phyloP scores from a whole-genome alignment of 2,329 filamentous ascomycete species.

The Didymella sp. region DNA sequence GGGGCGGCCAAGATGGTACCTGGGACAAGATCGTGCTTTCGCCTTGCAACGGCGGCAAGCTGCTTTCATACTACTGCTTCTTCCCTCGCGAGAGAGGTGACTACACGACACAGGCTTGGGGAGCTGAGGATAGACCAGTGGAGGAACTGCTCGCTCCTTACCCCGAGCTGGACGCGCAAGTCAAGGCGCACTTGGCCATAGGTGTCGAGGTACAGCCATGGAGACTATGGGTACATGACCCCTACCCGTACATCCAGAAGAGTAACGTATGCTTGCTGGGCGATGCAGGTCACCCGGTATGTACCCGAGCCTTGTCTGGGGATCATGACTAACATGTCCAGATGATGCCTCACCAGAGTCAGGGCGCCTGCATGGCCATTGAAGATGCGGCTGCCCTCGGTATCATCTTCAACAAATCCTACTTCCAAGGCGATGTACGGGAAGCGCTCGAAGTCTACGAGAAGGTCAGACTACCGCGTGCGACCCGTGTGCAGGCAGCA shows the following conservation, averaged over 20 bases:
- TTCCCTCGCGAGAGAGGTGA: slow-evolving; percentile 67
- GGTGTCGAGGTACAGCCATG: slow-evolving; percentile 70
- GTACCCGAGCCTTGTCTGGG: slow-evolving; percentile 5
- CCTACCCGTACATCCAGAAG: slow-evolving; percentile 65
- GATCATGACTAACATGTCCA: slow-evolving; percentile 22
- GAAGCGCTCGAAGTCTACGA: slow-evolving; percentile 48
- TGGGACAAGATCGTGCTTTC: slow-evolving; percentile 74
- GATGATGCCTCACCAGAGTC: slow-evolving; percentile 74
- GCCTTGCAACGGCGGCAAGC: slow-evolving; percentile 69
- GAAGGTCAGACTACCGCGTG: slow-evolving; percentile 46
- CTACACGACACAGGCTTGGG: slow-evolving; percentile 68
- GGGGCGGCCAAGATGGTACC: slow-evolving; percentile 70
- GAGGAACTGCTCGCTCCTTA: slow-evolving; percentile 68
- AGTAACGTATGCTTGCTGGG: slow-evolving; percentile 65
- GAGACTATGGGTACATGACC: slow-evolving; percentile 70
- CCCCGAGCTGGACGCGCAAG: slow-evolving; percentile 65
- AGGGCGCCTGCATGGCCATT: slow-evolving; percentile 73
- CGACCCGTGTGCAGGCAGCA: slow-evolving; percentile 49
- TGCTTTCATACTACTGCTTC: slow-evolving; percentile 75
- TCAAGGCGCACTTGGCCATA: slow-evolving; percentile 64
- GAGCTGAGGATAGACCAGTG: slow-evolving; percentile 57
- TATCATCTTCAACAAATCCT: slow-evolving; percentile 62
- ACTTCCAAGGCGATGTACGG: slow-evolving; percentile 50
- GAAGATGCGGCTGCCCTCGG: slow-evolving; percentile 70
- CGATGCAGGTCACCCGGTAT: slow-evolving; percentile 70